Conservation (phyloP, 225 moss, liverwort and hornwort genomes). For the Lunularia cruciata region DNA sequence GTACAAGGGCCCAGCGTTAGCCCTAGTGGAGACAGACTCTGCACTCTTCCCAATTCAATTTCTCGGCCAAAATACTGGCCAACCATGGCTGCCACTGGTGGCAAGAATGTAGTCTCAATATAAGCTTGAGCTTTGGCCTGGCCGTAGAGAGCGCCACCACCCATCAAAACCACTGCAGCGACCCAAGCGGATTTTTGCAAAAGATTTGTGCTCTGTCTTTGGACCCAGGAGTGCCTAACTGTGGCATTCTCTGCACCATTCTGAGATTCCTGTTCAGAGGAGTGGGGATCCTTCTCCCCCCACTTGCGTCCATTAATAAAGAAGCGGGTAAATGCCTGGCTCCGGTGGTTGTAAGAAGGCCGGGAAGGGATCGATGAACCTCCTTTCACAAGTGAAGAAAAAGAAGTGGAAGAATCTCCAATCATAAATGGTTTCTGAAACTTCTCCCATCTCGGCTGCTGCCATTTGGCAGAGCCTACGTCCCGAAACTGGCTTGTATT, state of each 20-base stretch:
- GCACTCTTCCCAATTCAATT: conserved; percentile 82
- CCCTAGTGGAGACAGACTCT: conserved; percentile 73
- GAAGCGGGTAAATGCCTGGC: conserved; percentile 35
- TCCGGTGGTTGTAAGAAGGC: conserved; percentile 39
- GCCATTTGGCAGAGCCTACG: conserved; percentile 10
- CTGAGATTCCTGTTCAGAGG: conserved; percentile 27
- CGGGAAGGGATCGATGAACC: conserved; percentile 16
- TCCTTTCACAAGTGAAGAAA: conserved; percentile 19
- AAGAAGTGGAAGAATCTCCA: conserved; percentile 25
- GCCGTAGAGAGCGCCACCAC: conserved; percentile 79
- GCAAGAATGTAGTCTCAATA: conserved; percentile 71
- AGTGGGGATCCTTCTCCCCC: conserved; percentile 33
- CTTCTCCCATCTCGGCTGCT: conserved; percentile 38
- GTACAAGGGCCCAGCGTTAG: conserved; percentile 77
- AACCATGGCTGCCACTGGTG: conserved; percentile 71
- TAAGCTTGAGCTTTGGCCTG: conserved; percentile 80
- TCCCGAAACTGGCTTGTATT: conserved; percentile 9
- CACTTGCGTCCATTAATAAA: conserved; percentile 39
- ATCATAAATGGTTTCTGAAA: conserved; percentile 31
- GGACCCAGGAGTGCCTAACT: conserved; percentile 52
- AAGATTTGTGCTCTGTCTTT: conserved; percentile 51
- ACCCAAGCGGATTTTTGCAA: conserved; percentile 83
- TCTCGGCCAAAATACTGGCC: conserved; percentile 79
- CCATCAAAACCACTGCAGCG: conserved; percentile 71
- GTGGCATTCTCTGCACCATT: conserved; percentile 42